Evolutionary conservation across 2,329 filamentous ascomycete genomes (phyloP), one percentile per base, ranked within the genome.

Genomic region (Scedosporium aurantiacum): DNA sequence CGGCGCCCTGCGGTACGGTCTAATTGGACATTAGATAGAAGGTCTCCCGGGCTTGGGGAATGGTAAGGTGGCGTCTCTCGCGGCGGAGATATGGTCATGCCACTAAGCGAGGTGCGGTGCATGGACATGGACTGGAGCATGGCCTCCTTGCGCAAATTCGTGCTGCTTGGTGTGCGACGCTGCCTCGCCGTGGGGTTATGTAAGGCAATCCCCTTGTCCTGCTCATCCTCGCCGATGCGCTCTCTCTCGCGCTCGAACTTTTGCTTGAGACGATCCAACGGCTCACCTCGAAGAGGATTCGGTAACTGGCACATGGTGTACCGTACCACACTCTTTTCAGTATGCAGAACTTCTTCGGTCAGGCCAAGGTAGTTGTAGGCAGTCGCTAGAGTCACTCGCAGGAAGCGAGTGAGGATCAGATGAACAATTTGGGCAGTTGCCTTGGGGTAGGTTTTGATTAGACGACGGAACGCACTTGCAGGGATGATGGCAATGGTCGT

Each of bases 401-500:
- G 93, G 59, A 99, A 87, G 57, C 95, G 84, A 2, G 95, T 97
- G 37, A 99, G 76, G 64, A 99, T 99, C 55, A 99, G 93, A 70
- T 99, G 94, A 5, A 99, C 91, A 65, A 99, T 97, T 69, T 99
- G 95, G 1, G 94, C 88, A 2, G 94, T 97, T 8, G 95, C 92
- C 75, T 95, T 96, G 8, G 94, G 94, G 68, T 97, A 99, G 25
- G 97, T 87, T 69, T 90, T 86, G 58, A 96, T 99, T 60, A 99
- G 78, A 7, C 95, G 86, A 60, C 91, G 86, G 68, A 99, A 99
- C 3, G 94, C 95, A 70, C 91, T 96, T 0, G 94, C 94, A 1
- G 95, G 95, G 62, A 99, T 99, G 65, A 99, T 95, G 5, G 94
- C 94, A 73, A 99, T 97, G 0, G 95, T 99, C 0, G 94, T 99